Percentiles rank a stretch among this genome's conserved stretches.
These are phyloP conservation scores for Penicillium odoratum DNA, from an alignment of 495 filamentous ascomycete genomes.

Conservation along the genomic window DNA sequence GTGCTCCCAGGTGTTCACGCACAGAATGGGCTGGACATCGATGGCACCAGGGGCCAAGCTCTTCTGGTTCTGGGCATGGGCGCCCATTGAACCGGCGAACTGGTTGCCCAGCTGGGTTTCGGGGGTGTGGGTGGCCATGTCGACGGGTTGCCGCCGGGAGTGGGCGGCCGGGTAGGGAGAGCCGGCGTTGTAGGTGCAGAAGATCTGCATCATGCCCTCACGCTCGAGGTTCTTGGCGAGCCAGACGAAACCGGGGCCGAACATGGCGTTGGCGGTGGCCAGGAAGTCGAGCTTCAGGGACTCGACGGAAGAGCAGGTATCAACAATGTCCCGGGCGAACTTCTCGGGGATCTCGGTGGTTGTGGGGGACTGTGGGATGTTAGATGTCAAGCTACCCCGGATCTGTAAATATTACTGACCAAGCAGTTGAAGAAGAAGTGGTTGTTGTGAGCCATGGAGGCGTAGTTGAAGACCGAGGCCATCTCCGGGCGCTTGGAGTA, in stretches of 20 bases:
- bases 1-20: constrained; percentile 96
- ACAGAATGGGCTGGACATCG: constrained; percentile 73
- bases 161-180: constrained; percentile 83
- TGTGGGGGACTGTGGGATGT: constrained; percentile 41
- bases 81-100: constrained; percentile 53
- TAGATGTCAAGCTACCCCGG: neutral
- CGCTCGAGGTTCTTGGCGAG: constrained; percentile 61
- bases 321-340: constrained; percentile 51
- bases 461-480: constrained; percentile 88
- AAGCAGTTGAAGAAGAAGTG: constrained; percentile 86
- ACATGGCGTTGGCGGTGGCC: constrained; percentile 83
- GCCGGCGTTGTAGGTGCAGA: constrained; percentile 89
- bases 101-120: constrained; percentile 40
- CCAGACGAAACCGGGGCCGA: constrained; percentile 97
- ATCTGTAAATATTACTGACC: constrained; percentile 33
- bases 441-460: constrained; percentile 96
- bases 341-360: constrained; percentile 51
- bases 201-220: constrained; percentile 64
- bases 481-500: constrained; percentile 74
- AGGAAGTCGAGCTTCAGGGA: constrained; percentile 78
- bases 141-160: constrained; percentile 73
- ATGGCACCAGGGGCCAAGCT: constrained; percentile 65
- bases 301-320: constrained; percentile 76
- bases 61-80: constrained; percentile 41
- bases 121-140: constrained; percentile 70